Base-by-base conservation (phyloP, 257 asterid genomes). In the Gentiana straminea region DNA sequence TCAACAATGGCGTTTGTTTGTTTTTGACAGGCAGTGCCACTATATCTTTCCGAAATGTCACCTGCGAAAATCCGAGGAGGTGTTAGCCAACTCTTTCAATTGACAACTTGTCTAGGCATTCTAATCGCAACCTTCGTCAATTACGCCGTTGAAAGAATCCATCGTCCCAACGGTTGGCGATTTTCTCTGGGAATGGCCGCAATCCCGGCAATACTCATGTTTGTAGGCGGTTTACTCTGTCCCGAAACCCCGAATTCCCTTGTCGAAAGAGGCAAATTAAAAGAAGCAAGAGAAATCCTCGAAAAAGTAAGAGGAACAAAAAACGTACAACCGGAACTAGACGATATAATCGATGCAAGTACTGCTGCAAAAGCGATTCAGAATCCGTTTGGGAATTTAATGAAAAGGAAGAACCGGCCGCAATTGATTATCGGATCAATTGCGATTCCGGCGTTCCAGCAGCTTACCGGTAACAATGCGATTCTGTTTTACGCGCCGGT, bases 91-190 rank as follows among this genome's bases (percentile, higher is more conserved):
- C 75, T 83, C 52, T 86, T 86, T 63, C 92, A 86, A 64, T 75
- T 86, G 32, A 71, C 94, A 1, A 82, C 89, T 9, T 77, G 86
- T 9, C 33, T 86, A 51, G 94, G 96, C 9, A 76, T 86, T 62
- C 62, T 82, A 8, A 43, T 82, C 1, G 94, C 96, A 1, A 84
- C 75, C 63, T 70, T 86, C 11, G 66, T 86, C 1, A 84, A 86
- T 61, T 84, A 77, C 24, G 94, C 79, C 2, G 62, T 76, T 4
- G 77, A 70, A 35, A 62, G 47, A 15, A 70, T 81, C 33, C 84
- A 82, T 61, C 84, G 80, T 61, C 88, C 92, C 13, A 79, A 86
- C 86, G 96, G 96, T 7, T 86, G 96, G 96, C 70, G 96, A 60
- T 44, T 81, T 43, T 76, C 86, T 2, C 91, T 86, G 3, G 94